These are phyloP conservation scores for Tricholoma hemisulphureum DNA, from an alignment of 768 basidiomycete genomes.

Conservation along the genomic window DNA sequence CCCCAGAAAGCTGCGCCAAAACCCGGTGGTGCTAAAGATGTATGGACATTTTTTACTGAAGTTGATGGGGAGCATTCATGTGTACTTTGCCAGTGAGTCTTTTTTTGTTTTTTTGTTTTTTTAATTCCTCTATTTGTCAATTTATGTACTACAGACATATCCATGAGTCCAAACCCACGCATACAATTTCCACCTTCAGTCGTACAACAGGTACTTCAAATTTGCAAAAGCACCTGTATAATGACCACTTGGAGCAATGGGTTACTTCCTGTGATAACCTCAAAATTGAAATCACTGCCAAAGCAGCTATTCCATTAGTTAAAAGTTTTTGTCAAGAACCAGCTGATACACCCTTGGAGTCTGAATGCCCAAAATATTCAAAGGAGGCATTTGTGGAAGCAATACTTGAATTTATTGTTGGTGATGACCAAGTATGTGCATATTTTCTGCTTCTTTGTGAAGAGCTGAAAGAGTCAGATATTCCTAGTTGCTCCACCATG, in stretches of 20 bases:
- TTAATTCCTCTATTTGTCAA: neutral
- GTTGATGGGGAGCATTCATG: neutral
- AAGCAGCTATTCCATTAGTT: conserved; percentile 3
- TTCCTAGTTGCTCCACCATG: conserved; percentile 28
- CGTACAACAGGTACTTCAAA: conserved; percentile 6
- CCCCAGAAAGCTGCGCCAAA: neutral
- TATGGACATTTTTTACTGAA: neutral
- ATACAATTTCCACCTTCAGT: conserved; percentile 2
- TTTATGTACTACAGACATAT: neutral
- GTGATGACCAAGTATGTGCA: conserved; percentile 23
- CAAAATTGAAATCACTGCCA: conserved; percentile 16
- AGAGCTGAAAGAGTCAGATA: conserved; percentile 31
- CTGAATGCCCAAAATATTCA: conserved; percentile 13
- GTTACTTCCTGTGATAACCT: conserved; percentile 14
- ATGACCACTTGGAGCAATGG: conserved; percentile 16
- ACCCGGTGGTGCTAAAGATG: neutral
- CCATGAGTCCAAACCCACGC: neutral
- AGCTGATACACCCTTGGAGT: neutral
- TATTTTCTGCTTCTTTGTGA: conserved; percentile 22
- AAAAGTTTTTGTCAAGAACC: neutral
- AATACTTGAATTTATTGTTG: conserved; percentile 25
- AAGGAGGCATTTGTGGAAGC: conserved; percentile 27
- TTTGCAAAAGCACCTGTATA: conserved; percentile 6
- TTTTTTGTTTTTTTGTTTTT: neutral
- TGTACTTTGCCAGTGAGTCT: conserved; percentile 11